A percentile compares a stretch with the other conserved stretches of the same genome.
These are phyloP conservation scores for Silene coronaria DNA, from an alignment of 179 eudicot species.

Conservation along the genomic window DNA sequence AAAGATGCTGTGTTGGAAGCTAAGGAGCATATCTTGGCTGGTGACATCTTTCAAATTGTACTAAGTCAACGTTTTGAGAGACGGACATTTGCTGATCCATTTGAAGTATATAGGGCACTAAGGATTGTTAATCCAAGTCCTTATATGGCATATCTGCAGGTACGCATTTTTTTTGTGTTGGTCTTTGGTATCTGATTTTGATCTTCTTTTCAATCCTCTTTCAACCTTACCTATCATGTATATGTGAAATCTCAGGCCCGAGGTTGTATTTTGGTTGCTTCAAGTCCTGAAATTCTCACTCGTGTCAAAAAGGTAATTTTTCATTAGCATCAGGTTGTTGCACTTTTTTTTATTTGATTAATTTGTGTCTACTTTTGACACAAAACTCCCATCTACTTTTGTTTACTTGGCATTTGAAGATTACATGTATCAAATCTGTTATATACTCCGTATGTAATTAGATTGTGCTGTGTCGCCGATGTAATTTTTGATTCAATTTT, in stretches of 20 bases:
- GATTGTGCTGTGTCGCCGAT: background rate
- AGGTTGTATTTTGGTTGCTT: slow-evolving; percentile 91
- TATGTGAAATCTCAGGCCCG: slow-evolving; percentile 53
- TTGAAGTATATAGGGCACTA: slow-evolving; percentile 92
- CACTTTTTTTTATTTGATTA: background rate
- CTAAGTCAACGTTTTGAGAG: slow-evolving; percentile 93
- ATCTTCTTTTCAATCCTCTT: background rate
- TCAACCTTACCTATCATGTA: slow-evolving; percentile 9
- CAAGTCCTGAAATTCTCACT: slow-evolving; percentile 97
- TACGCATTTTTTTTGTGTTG: slow-evolving; percentile 13
- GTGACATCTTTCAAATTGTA: slow-evolving; percentile 95
- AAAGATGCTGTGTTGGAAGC: slow-evolving; percentile 74
- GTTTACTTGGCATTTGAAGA: background rate
- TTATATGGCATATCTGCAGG: slow-evolving; percentile 89
- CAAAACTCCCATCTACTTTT: background rate
- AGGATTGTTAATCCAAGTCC: slow-evolving; percentile 98
- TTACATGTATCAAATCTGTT: background rate
- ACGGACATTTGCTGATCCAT: slow-evolving; percentile 96
- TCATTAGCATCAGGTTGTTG: background rate
- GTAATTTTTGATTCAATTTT: background rate
- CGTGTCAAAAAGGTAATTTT: slow-evolving; percentile 70
- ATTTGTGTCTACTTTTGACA: background rate
- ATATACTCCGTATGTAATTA: background rate
- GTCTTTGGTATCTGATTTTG: background rate
- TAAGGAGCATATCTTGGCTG: slow-evolving; percentile 91